A percentile compares a stretch with the other conserved stretches of the same genome.
Evolutionary conservation across 2,329 filamentous ascomycete genomes (phyloP).

Genomic region (Aciculosporium take): DNA sequence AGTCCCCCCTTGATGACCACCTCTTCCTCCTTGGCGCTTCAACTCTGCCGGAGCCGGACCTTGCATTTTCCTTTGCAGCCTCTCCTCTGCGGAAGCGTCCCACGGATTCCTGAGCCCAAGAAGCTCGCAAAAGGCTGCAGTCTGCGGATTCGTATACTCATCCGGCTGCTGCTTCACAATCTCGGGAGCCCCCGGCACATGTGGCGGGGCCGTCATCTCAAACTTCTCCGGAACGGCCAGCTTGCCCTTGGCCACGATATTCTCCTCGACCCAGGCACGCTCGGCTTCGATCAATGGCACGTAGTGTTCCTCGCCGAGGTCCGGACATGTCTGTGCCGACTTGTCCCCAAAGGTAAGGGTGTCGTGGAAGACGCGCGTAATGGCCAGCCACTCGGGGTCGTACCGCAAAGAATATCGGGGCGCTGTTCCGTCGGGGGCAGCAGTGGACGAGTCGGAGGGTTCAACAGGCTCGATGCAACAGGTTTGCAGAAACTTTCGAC

Average conservation of each 20-base stretch:
- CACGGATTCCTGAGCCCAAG: constrained; percentile 65
- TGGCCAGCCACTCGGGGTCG: constrained; percentile 90
- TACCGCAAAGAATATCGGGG: constrained; percentile 54
- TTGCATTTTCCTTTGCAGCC: constrained; percentile 38
- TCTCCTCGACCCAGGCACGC: constrained; percentile 64
- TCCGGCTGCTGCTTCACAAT: constrained; percentile 48
- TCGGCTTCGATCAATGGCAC: constrained; percentile 52
- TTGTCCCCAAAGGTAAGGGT: constrained; percentile 50
- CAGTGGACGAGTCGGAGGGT: constrained; percentile 10
- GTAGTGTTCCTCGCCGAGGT: constrained; percentile 59
- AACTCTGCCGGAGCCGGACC: constrained; percentile 37
- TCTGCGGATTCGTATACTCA: constrained; percentile 84
- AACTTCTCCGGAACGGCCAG: constrained; percentile 70
- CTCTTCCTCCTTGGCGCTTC: constrained; percentile 21
- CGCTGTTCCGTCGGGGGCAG: constrained; percentile 8
- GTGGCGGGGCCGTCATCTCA: constrained; percentile 56
- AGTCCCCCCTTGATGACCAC: constrained; percentile 9
- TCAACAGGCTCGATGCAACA: constrained; percentile 43
- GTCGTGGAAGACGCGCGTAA: constrained; percentile 65
- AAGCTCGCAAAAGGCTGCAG: constrained; percentile 63
- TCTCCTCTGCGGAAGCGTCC: constrained; percentile 58
- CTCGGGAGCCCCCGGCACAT: constrained; percentile 43
- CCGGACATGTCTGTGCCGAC: constrained; percentile 33
- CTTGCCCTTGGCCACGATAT: constrained; percentile 49
- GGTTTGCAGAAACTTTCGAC: constrained; percentile 71